phyloP scores from a whole-genome alignment of 176 grass and related monocot genomes.

The Otatea glauca region DNA sequence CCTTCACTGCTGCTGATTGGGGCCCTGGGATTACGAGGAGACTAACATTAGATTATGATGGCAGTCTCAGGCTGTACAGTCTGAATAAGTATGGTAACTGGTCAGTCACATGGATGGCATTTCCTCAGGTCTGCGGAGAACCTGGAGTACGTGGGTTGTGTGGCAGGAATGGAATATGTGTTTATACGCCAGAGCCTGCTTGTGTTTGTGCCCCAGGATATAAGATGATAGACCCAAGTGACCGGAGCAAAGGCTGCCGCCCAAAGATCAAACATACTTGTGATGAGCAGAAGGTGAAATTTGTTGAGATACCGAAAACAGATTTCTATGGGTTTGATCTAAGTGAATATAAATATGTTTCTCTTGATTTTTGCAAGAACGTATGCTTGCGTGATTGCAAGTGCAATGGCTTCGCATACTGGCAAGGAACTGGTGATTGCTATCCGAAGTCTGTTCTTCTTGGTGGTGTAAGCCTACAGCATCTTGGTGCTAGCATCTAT shows the following conservation, averaged over 20 bases:
- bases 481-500: conserved; percentile 39
- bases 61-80: conserved; percentile 60
- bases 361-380: conserved; percentile 27
- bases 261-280: conserved; percentile 32
- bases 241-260: conserved; percentile 62
- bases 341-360: neutral
- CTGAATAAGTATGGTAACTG: conserved; percentile 36
- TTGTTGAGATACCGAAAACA: conserved; percentile 36
- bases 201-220: conserved; percentile 58
- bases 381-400: conserved; percentile 44
- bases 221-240: conserved; percentile 46
- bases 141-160: conserved; percentile 40
- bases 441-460: conserved; percentile 41
- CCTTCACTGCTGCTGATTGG: conserved; percentile 46
- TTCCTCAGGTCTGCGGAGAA: conserved; percentile 43
- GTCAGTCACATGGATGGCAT: conserved; percentile 61
- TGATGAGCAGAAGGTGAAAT: conserved; percentile 31
- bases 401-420: conserved; percentile 44
- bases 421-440: conserved; percentile 49
- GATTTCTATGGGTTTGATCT: conserved; percentile 41
- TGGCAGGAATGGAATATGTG: conserved; percentile 68
- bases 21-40: conserved; percentile 44
- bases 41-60: conserved; percentile 55
- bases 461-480: conserved; percentile 24
- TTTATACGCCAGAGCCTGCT: conserved; percentile 38